Percentiles rank a stretch among this genome's conserved stretches.
Evolutionary conservation across 257 asterid genomes (phyloP).

Genomic region (Thymus quinquecostatus): DNA sequence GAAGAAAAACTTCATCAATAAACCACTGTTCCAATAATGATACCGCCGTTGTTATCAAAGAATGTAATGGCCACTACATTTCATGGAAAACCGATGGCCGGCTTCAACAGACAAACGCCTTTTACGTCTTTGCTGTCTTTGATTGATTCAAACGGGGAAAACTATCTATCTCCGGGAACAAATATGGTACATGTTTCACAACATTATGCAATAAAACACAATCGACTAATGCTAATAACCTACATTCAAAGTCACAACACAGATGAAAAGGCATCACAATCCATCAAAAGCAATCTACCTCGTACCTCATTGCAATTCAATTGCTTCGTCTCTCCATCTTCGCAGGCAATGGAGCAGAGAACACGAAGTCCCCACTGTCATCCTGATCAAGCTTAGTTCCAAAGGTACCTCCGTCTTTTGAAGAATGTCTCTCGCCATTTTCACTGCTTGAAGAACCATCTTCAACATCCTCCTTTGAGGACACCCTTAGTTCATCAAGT

Average conservation of each 20-base stretch:
- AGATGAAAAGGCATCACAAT: conserved; percentile 2
- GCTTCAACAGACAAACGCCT: no score
- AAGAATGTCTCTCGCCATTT: conserved; percentile 37
- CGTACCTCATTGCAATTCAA: conserved; percentile 38
- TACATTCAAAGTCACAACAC: conserved; percentile 30
- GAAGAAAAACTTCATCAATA: background rate
- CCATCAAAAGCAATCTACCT: conserved; percentile 9
- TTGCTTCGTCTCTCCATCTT: conserved; percentile 56
- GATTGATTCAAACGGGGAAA: conserved; percentile 11
- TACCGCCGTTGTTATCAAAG: background rate
- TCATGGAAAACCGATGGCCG: no score
- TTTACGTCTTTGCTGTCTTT: no score
- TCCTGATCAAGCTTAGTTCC: conserved; percentile 11
- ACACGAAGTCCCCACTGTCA: conserved; percentile 32
- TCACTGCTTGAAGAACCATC: conserved; percentile 49
- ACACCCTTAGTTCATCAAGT: conserved; percentile 52
- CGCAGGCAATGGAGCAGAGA: conserved; percentile 62
- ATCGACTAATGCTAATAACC: conserved; percentile 3
- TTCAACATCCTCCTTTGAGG: conserved; percentile 40
- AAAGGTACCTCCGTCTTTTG: conserved; percentile 20
- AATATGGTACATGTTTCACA: conserved; percentile 20
- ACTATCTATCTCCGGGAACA: conserved; percentile 14
- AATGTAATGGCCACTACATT: no score
- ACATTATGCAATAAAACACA: conserved; percentile 14
- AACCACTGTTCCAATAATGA: background rate